phyloP scores from a whole-genome alignment of 495 filamentous ascomycete species.

The Penicillium riverlandense region DNA sequence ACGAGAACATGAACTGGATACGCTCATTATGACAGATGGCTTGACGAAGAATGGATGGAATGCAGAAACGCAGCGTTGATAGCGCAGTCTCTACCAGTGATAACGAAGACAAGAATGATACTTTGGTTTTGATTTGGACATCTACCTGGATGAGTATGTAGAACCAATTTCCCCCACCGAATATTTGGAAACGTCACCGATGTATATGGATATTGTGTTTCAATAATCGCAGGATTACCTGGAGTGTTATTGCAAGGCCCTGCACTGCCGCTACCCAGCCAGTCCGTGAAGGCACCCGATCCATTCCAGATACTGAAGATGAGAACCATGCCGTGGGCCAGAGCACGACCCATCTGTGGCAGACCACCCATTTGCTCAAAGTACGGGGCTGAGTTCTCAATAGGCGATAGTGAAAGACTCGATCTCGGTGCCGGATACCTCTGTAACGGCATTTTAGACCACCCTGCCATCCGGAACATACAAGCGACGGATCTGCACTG shows the following conservation, averaged over 20 bases:
- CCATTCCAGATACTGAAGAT: constrained; percentile 60
- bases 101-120: constrained; percentile 5
- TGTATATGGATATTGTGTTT: constrained; percentile 19
- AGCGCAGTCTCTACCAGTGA: neutral
- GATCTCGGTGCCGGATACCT: constrained; percentile 6
- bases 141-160: constrained; percentile 5
- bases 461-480: constrained; percentile 57
- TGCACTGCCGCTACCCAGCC: constrained; percentile 49
- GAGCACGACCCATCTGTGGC: constrained; percentile 21
- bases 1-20: constrained; percentile 21
- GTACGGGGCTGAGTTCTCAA: constrained; percentile 10
- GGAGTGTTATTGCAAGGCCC: constrained; percentile 52
- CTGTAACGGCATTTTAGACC: constrained; percentile 29
- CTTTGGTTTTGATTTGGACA: neutral
- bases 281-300: constrained; percentile 50
- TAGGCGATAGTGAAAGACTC: constrained; percentile 20
- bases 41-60: neutral
- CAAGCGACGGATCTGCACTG: constrained; percentile 50
- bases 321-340: constrained; percentile 59
- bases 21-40: constrained; percentile 14
- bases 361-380: constrained; percentile 18
- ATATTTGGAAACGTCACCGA: constrained; percentile 29
- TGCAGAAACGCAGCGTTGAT: neutral
- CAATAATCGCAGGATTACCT: constrained; percentile 22
- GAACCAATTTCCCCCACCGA: constrained; percentile 31